Percentiles rank a stretch among this genome's conserved stretches.
Conservation (phyloP, 192 early-diverging fungal genomes). For the Coemansia nantahalensis region DNA sequence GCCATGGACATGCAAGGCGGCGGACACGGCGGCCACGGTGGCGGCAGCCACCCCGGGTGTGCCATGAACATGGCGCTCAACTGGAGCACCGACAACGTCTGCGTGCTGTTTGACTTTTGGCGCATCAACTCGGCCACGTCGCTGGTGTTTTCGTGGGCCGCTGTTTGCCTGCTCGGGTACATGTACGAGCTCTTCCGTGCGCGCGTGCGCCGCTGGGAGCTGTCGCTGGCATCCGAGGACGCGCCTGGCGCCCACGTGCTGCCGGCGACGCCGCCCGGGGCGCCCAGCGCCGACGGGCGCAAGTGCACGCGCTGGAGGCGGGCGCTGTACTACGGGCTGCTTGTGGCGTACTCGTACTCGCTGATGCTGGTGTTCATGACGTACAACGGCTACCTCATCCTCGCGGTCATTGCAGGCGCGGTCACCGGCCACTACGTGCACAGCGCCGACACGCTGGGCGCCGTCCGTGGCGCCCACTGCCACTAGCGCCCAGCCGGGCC, state of each 20-base stretch:
- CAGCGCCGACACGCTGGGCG: slow-evolving; percentile 39
- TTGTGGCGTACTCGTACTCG: slow-evolving; percentile 68
- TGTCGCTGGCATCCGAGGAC: background rate
- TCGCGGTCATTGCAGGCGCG: slow-evolving; percentile 64
- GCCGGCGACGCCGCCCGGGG: slow-evolving; percentile 15
- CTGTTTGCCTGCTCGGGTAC: slow-evolving; percentile 53
- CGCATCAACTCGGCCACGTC: slow-evolving; percentile 56
- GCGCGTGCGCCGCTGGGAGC: slow-evolving; percentile 43
- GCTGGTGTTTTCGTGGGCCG: slow-evolving; percentile 60
- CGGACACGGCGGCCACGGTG: slow-evolving; percentile 52
- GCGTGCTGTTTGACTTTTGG: slow-evolving; percentile 77
- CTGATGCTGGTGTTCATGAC: slow-evolving; percentile 86
- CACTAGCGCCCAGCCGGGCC: slow-evolving; percentile 17
- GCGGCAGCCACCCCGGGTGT: slow-evolving; percentile 47
- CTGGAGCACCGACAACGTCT: slow-evolving; percentile 72
- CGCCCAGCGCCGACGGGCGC: slow-evolving; percentile 27
- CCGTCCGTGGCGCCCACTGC: slow-evolving; percentile 50
- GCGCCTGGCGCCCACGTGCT: background rate
- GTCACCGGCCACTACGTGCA: slow-evolving; percentile 63
- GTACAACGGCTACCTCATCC: slow-evolving; percentile 75
- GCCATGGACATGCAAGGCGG: slow-evolving; percentile 52
- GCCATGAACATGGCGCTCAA: slow-evolving; percentile 75
- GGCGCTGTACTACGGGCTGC: slow-evolving; percentile 62
- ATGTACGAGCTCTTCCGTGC: slow-evolving; percentile 37
- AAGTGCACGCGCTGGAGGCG: slow-evolving; percentile 50